Percentiles rank a stretch among this genome's conserved stretches.
Evolutionary conservation across 257 asterid genomes (phyloP).

Genomic region (Salvia splendens): DNA sequence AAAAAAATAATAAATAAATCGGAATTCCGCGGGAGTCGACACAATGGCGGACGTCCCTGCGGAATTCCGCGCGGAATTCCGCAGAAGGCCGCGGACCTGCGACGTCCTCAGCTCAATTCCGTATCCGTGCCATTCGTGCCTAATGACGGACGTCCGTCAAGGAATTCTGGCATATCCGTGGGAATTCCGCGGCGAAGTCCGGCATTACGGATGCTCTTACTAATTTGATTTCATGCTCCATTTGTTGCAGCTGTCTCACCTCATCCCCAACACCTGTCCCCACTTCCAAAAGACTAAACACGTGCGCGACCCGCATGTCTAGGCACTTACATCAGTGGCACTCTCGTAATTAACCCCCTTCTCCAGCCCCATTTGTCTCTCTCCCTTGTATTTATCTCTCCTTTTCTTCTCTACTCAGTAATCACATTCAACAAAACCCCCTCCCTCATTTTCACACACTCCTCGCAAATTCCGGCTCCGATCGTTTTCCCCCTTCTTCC

Average conservation of each 20-base stretch:
- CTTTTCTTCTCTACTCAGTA: conserved; percentile 24
- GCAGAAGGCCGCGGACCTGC: too few species aligned
- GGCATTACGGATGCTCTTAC: too few species aligned
- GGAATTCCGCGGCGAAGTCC: too few species aligned
- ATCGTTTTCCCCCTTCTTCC: not conserved
- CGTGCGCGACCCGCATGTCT: conserved; percentile 61
- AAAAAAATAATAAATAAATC: too few species aligned
- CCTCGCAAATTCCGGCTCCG: conserved; percentile 32
- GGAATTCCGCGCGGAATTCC: too few species aligned
- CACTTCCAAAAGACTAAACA: conserved; percentile 48
- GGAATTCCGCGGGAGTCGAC: too few species aligned
- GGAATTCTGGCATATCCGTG: too few species aligned
- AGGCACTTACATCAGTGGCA: conserved; percentile 48
- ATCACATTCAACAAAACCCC: conserved; percentile 22
- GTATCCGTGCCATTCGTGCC: too few species aligned
- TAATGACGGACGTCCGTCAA: too few species aligned
- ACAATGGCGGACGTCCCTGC: too few species aligned
- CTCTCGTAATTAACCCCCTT: conserved; percentile 31
- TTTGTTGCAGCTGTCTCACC: conserved; percentile 28
- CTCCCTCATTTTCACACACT: conserved; percentile 15
- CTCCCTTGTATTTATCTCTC: conserved; percentile 24
- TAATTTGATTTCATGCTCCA: conserved; percentile 19
- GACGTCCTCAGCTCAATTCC: too few species aligned
- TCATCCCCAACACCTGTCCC: conserved; percentile 36
- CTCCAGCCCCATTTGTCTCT: conserved; percentile 36